phyloP scores from a whole-genome alignment of 2,329 filamentous ascomycete species.

The Xylariomycetidae sp. region DNA sequence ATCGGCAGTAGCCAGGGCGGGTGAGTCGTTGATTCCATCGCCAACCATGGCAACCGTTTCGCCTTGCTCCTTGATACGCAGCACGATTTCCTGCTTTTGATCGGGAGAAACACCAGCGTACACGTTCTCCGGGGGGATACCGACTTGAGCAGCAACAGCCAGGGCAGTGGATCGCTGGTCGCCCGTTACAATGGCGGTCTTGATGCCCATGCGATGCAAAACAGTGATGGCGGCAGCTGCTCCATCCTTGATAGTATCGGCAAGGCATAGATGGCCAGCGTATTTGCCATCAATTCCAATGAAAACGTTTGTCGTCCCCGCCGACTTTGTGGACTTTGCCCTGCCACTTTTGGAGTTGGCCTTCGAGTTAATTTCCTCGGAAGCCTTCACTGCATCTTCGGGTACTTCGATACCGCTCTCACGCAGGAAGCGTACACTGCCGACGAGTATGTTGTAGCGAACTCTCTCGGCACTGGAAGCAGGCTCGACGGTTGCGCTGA shows the following conservation, averaged over 20 bases:
- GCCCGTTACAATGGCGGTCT: constrained; percentile 87
- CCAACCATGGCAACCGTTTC: constrained; percentile 92
- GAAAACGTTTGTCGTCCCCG: constrained; percentile 86
- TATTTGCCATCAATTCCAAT: constrained; percentile 79
- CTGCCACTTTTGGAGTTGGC: constrained; percentile 23
- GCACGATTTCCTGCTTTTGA: constrained; percentile 84
- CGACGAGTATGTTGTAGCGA: constrained; percentile 74
- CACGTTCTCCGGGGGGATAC: constrained; percentile 70
- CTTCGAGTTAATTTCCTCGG: constrained; percentile 50
- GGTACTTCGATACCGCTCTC: constrained; percentile 65
- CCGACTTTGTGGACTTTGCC: constrained; percentile 31
- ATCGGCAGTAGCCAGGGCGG: constrained; percentile 85
- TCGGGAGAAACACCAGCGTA: constrained; percentile 84
- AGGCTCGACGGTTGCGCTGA: constrained; percentile 77
- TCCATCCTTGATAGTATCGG: constrained; percentile 86
- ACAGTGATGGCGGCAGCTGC: constrained; percentile 76
- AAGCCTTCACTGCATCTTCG: constrained; percentile 54
- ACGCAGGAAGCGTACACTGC: constrained; percentile 72
- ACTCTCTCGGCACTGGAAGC: constrained; percentile 58
- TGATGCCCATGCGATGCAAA: constrained; percentile 77
- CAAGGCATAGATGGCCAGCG: constrained; percentile 74
- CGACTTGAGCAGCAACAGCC: constrained; percentile 75
- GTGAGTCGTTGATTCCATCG: constrained; percentile 97
- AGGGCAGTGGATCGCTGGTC: constrained; percentile 81
- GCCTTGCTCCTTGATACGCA: constrained; percentile 65